A percentile compares a stretch with the other conserved stretches of the same genome.
phyloP scores from a whole-genome alignment of 2,329 filamentous ascomycete genomes.

The Fusarium keratoplasticum region DNA sequence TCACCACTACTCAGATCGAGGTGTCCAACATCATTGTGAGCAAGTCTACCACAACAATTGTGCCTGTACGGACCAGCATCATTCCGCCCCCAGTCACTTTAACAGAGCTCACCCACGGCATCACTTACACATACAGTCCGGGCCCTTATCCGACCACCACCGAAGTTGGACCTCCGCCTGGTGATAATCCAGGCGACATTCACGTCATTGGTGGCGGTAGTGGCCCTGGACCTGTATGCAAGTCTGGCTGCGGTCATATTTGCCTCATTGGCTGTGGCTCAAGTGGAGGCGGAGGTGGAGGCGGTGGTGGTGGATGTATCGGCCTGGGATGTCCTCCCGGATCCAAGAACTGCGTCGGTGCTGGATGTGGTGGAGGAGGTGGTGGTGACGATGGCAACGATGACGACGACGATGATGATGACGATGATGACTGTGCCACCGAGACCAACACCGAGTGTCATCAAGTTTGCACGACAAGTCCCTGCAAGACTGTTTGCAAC shows the following conservation, averaged over 20 bases:
- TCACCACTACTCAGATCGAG: slow-evolving; percentile 13
- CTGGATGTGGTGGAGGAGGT: not conserved
- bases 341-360: slow-evolving; percentile 11
- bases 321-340: slow-evolving; percentile 9
- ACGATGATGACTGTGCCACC: slow-evolving; percentile 19
- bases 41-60: not conserved
- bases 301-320: slow-evolving; percentile 10
- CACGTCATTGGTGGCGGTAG: not conserved
- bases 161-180: not conserved
- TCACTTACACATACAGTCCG: not conserved
- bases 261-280: not conserved
- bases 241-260: not conserved
- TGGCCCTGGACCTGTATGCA: not conserved
- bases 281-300: not conserved
- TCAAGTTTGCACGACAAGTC: slow-evolving; percentile 17
- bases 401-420: slow-evolving; percentile 1
- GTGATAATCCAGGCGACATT: not conserved
- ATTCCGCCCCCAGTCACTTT: not conserved
- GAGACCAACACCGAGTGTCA: slow-evolving; percentile 23
- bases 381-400: not conserved
- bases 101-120: not conserved
- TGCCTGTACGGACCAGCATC: not conserved
- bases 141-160: not conserved
- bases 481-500: slow-evolving; percentile 15
- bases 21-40: not conserved